Evolutionary conservation across 352 stramenopile species (phyloP).

Genomic region (Globisporangium alternatum): DNA sequence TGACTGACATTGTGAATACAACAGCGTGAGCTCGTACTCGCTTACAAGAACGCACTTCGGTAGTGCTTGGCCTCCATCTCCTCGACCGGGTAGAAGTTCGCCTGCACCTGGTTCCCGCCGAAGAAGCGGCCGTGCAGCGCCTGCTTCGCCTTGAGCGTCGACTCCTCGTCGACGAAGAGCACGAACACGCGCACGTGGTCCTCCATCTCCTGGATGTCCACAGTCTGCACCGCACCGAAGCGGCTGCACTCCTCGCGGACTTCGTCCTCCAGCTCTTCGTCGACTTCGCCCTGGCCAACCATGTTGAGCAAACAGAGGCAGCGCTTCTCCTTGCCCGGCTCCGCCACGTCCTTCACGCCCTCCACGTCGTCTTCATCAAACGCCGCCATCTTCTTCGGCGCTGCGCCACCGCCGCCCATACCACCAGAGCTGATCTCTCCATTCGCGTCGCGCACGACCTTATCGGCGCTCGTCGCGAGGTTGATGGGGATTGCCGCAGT

Average conservation of each 20-base stretch:
- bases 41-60: slow-evolving; percentile 52
- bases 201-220: slow-evolving; percentile 58
- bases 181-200: slow-evolving; percentile 81
- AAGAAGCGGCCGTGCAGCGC: slow-evolving; percentile 76
- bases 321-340: slow-evolving; percentile 31
- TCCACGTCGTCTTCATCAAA: slow-evolving; percentile 65
- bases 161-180: slow-evolving; percentile 49
- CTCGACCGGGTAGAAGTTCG: slow-evolving; percentile 50
- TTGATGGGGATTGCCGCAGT: slow-evolving; percentile 65
- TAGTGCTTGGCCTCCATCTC: slow-evolving; percentile 48
- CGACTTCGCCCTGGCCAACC: slow-evolving; percentile 64
- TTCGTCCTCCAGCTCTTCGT: slow-evolving; percentile 66
- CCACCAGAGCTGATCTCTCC: slow-evolving; percentile 11
- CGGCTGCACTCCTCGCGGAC: slow-evolving; percentile 64
- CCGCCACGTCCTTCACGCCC: slow-evolving; percentile 41
- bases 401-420: not conserved
- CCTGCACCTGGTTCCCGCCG: slow-evolving; percentile 69
- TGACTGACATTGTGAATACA: not conserved
- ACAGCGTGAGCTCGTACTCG: not conserved
- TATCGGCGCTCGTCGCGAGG: slow-evolving; percentile 59
- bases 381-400: slow-evolving; percentile 22
- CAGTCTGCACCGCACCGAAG: slow-evolving; percentile 51
- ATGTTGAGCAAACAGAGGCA: slow-evolving; percentile 76
- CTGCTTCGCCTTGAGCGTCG: slow-evolving; percentile 45
- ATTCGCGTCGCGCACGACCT: slow-evolving; percentile 39